Evolutionary conservation across 2,329 filamentous ascomycete genomes (phyloP).

Genomic region (Coniella lustricola): DNA sequence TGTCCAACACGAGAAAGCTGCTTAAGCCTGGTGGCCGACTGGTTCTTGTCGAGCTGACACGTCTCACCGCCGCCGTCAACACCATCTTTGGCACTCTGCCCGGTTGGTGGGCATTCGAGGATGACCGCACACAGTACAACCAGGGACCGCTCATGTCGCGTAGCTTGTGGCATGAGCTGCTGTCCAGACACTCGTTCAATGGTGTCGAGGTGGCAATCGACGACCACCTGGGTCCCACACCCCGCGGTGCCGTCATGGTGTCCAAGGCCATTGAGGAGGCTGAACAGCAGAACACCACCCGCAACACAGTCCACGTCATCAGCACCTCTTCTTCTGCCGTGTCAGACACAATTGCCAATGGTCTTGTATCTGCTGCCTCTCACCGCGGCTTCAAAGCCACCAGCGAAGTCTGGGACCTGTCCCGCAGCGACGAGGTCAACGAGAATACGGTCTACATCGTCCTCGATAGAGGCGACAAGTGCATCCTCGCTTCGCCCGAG

Average conservation of each 20-base stretch:
- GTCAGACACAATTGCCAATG: not conserved
- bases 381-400: not conserved
- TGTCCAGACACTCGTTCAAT: not conserved
- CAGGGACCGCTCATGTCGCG: slow-evolving; percentile 8
- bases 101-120: slow-evolving; percentile 8
- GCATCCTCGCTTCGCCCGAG: slow-evolving; percentile 11
- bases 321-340: not conserved
- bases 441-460: slow-evolving; percentile 4
- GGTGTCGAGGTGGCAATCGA: slow-evolving; percentile 6
- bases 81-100: slow-evolving; percentile 3
- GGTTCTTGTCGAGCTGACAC: slow-evolving; percentile 15
- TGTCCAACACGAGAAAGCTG: slow-evolving; percentile 22
- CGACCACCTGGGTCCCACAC: slow-evolving; percentile 11
- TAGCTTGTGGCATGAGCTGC: not conserved
- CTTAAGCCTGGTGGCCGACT: slow-evolving; percentile 31
- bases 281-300: not conserved
- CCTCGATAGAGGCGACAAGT: slow-evolving; percentile 15
- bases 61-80: not conserved
- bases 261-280: not conserved
- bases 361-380: not conserved
- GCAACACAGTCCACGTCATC: not conserved
- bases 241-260: slow-evolving; percentile 13
- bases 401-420: not conserved
- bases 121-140: not conserved
- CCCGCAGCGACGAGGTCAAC: not conserved